Percentiles rank a stretch among this genome's conserved stretches.
Conservation (phyloP, 176 grass and related monocot genomes). For the Ampelocalamus luodianensis region DNA sequence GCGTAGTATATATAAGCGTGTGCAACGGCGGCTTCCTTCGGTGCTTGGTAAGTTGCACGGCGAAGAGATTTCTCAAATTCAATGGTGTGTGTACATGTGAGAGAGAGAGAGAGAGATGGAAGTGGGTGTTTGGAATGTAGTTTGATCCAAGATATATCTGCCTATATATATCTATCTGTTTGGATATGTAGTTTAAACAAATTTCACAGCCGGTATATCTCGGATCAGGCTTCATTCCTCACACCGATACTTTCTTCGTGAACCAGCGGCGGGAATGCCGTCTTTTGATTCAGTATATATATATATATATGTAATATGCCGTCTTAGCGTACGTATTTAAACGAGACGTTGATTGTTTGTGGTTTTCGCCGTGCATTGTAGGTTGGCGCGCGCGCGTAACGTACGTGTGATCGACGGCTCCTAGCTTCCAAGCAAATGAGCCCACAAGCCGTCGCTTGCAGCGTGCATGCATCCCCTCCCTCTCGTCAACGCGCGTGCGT, state of each 20-base stretch:
- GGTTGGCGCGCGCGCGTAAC: too few relatives aligned
- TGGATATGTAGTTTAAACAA: background rate
- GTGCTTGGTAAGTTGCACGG: background rate
- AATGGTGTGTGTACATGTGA: background rate
- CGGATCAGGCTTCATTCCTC: conserved; percentile 69
- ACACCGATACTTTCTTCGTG: conserved; percentile 29
- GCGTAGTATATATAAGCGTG: background rate
- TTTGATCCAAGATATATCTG: conserved; percentile 54
- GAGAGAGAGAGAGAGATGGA: conserved; percentile 20
- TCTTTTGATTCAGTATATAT: background rate
- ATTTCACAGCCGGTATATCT: background rate
- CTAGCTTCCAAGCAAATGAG: too few relatives aligned
- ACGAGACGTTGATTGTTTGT: too few relatives aligned
- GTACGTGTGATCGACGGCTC: too few relatives aligned
- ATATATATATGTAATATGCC: too few relatives aligned
- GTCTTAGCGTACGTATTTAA: too few relatives aligned
- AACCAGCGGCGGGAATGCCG: background rate
- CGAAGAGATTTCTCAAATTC: background rate
- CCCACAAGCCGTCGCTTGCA: too few relatives aligned
- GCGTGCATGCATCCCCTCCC: too few relatives aligned
- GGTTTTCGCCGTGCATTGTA: too few relatives aligned
- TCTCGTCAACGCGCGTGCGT: too few relatives aligned
- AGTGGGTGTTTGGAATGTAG: conserved; percentile 58
- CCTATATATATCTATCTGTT: background rate
- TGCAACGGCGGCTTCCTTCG: background rate